A percentile compares a stretch with the other conserved stretches of the same genome.
phyloP scores from a whole-genome alignment of 768 basidiomycete species.

The Boletus insuetus region DNA sequence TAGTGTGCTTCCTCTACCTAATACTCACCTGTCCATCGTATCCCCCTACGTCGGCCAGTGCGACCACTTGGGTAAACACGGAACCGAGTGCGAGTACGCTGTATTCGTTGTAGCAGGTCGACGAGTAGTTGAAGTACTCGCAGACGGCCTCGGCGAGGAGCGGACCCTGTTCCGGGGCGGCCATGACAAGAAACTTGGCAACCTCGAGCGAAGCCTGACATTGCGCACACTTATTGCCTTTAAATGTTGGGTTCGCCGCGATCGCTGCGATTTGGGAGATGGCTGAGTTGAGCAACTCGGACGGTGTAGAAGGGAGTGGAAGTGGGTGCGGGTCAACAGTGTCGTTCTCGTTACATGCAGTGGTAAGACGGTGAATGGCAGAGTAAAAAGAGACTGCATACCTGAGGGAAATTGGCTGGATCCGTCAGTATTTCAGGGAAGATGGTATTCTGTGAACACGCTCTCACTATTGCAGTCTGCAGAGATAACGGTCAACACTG shows the following conservation, averaged over 20 bases:
- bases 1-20: no score
- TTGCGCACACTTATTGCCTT: constrained; percentile 34
- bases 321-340: constrained; percentile 43
- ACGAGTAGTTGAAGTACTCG: constrained; percentile 38
- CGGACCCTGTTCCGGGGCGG: constrained; percentile 41
- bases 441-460: constrained; percentile 41
- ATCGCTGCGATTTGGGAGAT: constrained; percentile 38
- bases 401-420: constrained; percentile 40
- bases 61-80: constrained; percentile 43
- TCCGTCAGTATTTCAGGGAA: constrained; percentile 40
- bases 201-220: constrained; percentile 40
- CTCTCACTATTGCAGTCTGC: not conserved
- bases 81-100: constrained; percentile 36
- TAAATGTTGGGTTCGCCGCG: constrained; percentile 34
- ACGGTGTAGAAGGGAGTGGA: constrained; percentile 32
- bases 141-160: constrained; percentile 39
- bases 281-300: constrained; percentile 36
- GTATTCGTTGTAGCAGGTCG: constrained; percentile 35
- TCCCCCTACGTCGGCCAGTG: constrained; percentile 43
- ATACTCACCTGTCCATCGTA: constrained; percentile 44
- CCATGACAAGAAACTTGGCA: constrained; percentile 41
- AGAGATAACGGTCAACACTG: not conserved
- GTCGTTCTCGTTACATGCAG: constrained; percentile 31
- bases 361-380: not conserved
- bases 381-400: constrained; percentile 4